Base-by-base conservation (phyloP, 129 eudicot species). In the Artemisia tridentata region DNA sequence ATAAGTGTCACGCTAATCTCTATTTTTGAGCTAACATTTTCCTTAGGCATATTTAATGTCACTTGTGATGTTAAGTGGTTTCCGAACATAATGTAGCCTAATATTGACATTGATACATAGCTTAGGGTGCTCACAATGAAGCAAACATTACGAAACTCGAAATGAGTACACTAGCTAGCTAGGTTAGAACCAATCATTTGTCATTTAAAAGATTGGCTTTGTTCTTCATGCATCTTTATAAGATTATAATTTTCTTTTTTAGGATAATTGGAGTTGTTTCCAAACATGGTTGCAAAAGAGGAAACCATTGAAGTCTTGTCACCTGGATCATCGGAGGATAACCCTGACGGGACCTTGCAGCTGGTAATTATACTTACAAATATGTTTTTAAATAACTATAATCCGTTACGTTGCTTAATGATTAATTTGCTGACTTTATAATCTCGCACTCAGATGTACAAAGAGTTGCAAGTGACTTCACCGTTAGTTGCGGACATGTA, bases 51-150 rank as follows among this genome's bases (percentile, higher is more conserved):
- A 76, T 82, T 86, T 70, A 86, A 23, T 52, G 90, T 84, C 46
- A 82, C 79, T 78, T 88, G 86, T 9, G 90, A 80, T 66, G 65
- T 62, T 63, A 82, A 18, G 49, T 77, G 65, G 45, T 80, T 70
- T 14, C 85, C 95, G 11, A 65, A 88, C 86, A 84, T 88, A 8
- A 77, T 21, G 74, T 88, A 88, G 65, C 95, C 95, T 15, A 82
- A 45, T 31, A 82, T 27, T 8, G 84, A 87, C 87, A 84, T 79
- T 20, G 87, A 70, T 64, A 81, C 87, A 46, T 86, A 89, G 48
- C 64, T 77, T 8, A 82, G 14, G 16, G 85, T 82, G 74, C 82
- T 81, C 12, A 82, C 18, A 27, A 57, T 29, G 58, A 86, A 86
- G 75, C 96, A 86, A 17, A 89, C 34, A 27, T 21, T 21, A 21